A percentile compares a stretch with the other conserved stretches of the same genome.
phyloP scores from a whole-genome alignment of 2,329 filamentous ascomycete species.

The Pseudogymnoascus sp. region DNA sequence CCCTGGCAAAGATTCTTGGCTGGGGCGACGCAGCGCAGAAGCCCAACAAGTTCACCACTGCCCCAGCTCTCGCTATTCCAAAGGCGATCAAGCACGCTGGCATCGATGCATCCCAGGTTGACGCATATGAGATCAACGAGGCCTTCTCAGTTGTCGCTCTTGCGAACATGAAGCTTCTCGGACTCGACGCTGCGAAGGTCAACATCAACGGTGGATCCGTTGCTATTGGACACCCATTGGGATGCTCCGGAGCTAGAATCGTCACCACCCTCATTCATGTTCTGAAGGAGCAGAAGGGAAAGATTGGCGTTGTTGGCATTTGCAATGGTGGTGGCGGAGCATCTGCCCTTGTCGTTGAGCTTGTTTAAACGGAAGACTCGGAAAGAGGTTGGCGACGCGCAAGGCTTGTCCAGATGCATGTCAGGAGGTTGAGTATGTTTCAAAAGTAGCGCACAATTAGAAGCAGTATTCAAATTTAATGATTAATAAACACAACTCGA shows the following conservation, averaged over 20 bases:
- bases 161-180: slow-evolving; percentile 89
- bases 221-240: slow-evolving; percentile 89
- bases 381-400: neutral
- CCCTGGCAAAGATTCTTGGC: slow-evolving; percentile 90
- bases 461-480: slow-evolving; percentile 9
- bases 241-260: slow-evolving; percentile 88
- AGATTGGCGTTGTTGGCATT: slow-evolving; percentile 88
- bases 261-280: slow-evolving; percentile 84
- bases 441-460: slow-evolving; percentile 10
- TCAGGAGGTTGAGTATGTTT: slow-evolving; percentile 3
- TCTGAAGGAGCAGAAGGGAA: slow-evolving; percentile 80
- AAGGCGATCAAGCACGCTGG: slow-evolving; percentile 96
- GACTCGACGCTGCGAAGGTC: slow-evolving; percentile 72
- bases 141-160: slow-evolving; percentile 95
- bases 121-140: slow-evolving; percentile 98
- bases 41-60: slow-evolving; percentile 91
- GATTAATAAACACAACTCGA: slow-evolving; percentile 5
- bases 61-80: slow-evolving; percentile 86
- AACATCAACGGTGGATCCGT: slow-evolving; percentile 94
- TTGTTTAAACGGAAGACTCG: slow-evolving; percentile 16
- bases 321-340: slow-evolving; percentile 98
- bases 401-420: slow-evolving; percentile 1
- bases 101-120: slow-evolving; percentile 65
- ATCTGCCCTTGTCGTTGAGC: slow-evolving; percentile 84
- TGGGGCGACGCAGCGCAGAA: slow-evolving; percentile 92